phyloP scores from a whole-genome alignment of 106 monocot species.

The Vanilla planifolia region DNA sequence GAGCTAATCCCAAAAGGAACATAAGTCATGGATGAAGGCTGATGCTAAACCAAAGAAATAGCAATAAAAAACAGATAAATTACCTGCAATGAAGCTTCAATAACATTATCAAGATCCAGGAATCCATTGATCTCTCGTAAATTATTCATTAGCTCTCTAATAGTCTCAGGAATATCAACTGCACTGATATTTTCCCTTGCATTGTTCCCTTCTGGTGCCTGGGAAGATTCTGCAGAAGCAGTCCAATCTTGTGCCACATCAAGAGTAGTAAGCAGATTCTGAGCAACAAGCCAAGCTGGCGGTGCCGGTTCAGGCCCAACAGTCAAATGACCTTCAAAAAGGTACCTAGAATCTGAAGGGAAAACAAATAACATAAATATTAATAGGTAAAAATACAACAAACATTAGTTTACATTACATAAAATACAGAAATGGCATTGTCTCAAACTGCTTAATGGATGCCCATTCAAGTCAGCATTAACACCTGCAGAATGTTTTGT shows the following conservation, averaged over 20 bases:
- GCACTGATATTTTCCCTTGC: slow-evolving; percentile 11
- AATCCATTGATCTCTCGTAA: slow-evolving; percentile 33
- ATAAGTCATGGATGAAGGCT: no score
- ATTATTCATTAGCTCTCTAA: slow-evolving; percentile 53
- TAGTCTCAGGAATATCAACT: slow-evolving; percentile 28
- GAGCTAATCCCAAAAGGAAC: neutral
- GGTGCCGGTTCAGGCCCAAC: slow-evolving; percentile 83
- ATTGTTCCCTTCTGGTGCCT: slow-evolving; percentile 22
- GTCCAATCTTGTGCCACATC: slow-evolving; percentile 65
- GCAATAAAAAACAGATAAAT: neutral
- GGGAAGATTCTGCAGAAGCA: slow-evolving; percentile 42
- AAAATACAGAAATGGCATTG: neutral
- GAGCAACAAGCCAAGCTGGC: slow-evolving; percentile 95
- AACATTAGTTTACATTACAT: neutral
- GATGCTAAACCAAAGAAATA: neutral
- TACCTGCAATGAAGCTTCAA: slow-evolving; percentile 91
- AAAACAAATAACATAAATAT: neutral
- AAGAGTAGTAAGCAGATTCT: slow-evolving; percentile 65
- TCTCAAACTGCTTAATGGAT: neutral
- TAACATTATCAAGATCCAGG: slow-evolving; percentile 62
- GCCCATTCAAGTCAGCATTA: neutral
- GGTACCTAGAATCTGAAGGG: slow-evolving; percentile 58
- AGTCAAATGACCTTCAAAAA: slow-evolving; percentile 94
- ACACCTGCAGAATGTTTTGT: no score
- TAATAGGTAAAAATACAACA: neutral